phyloP scores from a whole-genome alignment of 2,329 filamentous ascomycete species.

The Neurospora sp. region DNA sequence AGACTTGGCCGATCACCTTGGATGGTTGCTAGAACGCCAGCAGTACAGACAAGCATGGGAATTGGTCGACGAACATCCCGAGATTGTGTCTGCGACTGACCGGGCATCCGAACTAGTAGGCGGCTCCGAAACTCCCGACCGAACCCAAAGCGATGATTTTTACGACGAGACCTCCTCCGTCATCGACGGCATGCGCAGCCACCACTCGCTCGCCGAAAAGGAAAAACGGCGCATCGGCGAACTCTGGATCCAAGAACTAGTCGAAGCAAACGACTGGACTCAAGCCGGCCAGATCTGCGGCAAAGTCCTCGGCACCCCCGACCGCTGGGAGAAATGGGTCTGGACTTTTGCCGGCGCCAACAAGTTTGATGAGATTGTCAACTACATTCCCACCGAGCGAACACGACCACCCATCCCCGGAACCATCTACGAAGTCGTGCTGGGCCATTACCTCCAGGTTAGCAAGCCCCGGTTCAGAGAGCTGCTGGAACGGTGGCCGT shows the following conservation, averaged over 20 bases:
- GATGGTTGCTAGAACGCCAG: constrained; percentile 74
- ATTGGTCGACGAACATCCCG: constrained; percentile 78
- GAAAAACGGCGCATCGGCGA: constrained; percentile 90
- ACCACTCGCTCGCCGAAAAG: constrained; percentile 62
- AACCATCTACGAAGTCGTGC: constrained; percentile 77
- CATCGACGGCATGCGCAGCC: constrained; percentile 45
- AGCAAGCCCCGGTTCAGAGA: constrained; percentile 69
- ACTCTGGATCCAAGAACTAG: constrained; percentile 81
- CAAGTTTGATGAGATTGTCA: constrained; percentile 82
- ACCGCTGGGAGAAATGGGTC: constrained; percentile 92
- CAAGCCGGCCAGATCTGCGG: constrained; percentile 72
- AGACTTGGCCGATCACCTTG: constrained; percentile 74
- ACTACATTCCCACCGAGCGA: constrained; percentile 69
- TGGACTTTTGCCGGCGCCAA: constrained; percentile 81
- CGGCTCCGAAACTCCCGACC: constrained; percentile 29
- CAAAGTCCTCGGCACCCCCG: constrained; percentile 68
- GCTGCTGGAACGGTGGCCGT: constrained; percentile 73
- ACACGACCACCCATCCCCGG: constrained; percentile 70
- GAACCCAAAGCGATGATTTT: constrained; percentile 47
- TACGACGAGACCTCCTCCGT: constrained; percentile 63
- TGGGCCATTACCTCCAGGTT: constrained; percentile 77
- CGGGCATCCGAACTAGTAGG: not conserved
- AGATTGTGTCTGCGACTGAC: constrained; percentile 40
- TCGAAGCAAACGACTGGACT: constrained; percentile 64
- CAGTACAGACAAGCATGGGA: constrained; percentile 83